Percentiles rank a stretch among this genome's conserved stretches.
These are phyloP conservation scores for Phaffomyces thermotolerans DNA, from an alignment of 805 yeast species.

Conservation along the genomic window DNA sequence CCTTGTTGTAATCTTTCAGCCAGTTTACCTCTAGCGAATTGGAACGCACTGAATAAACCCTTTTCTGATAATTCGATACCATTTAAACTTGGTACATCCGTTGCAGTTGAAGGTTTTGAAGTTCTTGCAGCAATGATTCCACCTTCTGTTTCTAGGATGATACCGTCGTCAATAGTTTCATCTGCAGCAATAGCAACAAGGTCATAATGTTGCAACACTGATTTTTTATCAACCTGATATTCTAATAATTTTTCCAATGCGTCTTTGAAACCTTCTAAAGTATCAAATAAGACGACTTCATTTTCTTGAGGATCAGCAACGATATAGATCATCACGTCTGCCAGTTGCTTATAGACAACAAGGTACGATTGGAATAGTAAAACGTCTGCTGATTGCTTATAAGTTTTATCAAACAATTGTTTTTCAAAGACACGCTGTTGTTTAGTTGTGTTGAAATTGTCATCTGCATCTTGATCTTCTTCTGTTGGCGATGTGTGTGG, in stretches of 20 bases:
- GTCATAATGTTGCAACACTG: slow-evolving; percentile 78
- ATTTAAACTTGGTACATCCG: slow-evolving; percentile 55
- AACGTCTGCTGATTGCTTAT: slow-evolving; percentile 74
- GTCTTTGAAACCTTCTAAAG: slow-evolving; percentile 70
- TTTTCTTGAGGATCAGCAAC: slow-evolving; percentile 78
- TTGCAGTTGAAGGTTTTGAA: slow-evolving; percentile 76
- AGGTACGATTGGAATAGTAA: slow-evolving; percentile 71
- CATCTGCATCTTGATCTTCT: slow-evolving; percentile 20
- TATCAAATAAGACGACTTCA: slow-evolving; percentile 71
- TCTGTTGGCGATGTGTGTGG: slow-evolving; percentile 33
- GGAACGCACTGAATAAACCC: slow-evolving; percentile 77
- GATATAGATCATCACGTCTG: slow-evolving; percentile 67
- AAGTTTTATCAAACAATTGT: slow-evolving; percentile 64
- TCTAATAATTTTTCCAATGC: slow-evolving; percentile 72
- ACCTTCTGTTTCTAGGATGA: slow-evolving; percentile 85
- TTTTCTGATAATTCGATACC: slow-evolving; percentile 63
- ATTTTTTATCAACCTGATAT: slow-evolving; percentile 63
- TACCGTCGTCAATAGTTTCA: slow-evolving; percentile 90
- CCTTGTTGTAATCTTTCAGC: slow-evolving; percentile 45
- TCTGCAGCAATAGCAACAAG: slow-evolving; percentile 80
- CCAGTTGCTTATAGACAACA: slow-evolving; percentile 78
- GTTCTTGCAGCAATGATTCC: slow-evolving; percentile 84
- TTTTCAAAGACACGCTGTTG: slow-evolving; percentile 76
- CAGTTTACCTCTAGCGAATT: slow-evolving; percentile 74
- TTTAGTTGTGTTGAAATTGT: slow-evolving; percentile 32